Conservation (phyloP, 371 early-diverging fungal genomes). For the Cokeromyces recurvatus region DNA sequence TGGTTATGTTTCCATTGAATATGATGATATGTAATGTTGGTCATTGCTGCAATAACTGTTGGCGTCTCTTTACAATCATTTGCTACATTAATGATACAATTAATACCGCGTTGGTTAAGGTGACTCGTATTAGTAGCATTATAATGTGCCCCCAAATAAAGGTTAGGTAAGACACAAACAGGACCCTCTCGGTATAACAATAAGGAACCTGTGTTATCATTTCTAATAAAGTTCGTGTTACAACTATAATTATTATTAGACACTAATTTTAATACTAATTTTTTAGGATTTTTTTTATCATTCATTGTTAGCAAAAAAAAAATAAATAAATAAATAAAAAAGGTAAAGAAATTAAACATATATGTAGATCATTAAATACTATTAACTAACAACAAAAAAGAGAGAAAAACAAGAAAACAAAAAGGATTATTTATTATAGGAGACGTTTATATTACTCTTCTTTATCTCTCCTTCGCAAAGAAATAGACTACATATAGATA, state of each 20-base stretch:
- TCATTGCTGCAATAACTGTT: not conserved
- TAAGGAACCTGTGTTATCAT: not conserved
- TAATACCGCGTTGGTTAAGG: conserved; percentile 42
- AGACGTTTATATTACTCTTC: too few relatives aligned
- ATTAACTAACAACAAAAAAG: too few relatives aligned
- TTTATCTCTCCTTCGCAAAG: too few relatives aligned
- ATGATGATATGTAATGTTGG: conserved; percentile 21
- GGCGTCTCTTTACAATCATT: conserved; percentile 42
- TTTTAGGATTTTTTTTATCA: too few relatives aligned
- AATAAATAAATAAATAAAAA: too few relatives aligned
- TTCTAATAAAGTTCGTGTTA: not conserved
- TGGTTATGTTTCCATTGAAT: conserved; percentile 31
- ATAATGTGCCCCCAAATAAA: conserved; percentile 66
- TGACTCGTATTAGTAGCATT: conserved; percentile 44
- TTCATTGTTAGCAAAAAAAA: too few relatives aligned
- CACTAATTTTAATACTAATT: too few relatives aligned
- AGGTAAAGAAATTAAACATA: too few relatives aligned
- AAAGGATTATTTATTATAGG: too few relatives aligned
- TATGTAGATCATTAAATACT: too few relatives aligned
- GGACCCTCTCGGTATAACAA: conserved; percentile 47
- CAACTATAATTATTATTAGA: not conserved
- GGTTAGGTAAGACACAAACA: conserved; percentile 57
- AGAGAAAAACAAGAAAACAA: too few relatives aligned
- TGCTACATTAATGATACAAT: conserved; percentile 70
- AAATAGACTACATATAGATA: too few relatives aligned